Conservation (phyloP, 2,329 filamentous ascomycete species). For the Onygenales sp. region DNA sequence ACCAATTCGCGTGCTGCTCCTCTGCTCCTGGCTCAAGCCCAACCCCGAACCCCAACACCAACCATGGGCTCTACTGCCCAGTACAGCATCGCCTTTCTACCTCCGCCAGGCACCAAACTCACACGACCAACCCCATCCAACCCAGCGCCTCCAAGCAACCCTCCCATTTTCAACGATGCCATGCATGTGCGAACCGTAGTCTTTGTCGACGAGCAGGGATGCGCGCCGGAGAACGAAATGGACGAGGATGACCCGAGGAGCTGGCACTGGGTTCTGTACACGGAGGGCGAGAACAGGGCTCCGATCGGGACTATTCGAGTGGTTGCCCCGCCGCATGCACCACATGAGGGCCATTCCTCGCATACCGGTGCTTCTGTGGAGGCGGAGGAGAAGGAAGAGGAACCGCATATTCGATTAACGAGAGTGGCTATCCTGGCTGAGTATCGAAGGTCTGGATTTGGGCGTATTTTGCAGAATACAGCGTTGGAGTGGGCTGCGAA, state of each 20-base stretch:
- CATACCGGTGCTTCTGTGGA: slow-evolving; percentile 17
- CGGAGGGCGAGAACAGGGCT: slow-evolving; percentile 21
- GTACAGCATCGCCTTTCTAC: slow-evolving; percentile 14
- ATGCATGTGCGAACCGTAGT: slow-evolving; percentile 49
- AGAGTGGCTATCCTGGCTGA: slow-evolving; percentile 60
- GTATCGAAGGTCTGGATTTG: slow-evolving; percentile 53
- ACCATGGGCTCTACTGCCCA: background rate
- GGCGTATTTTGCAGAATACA: slow-evolving; percentile 55
- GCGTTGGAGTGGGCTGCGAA: slow-evolving; percentile 58
- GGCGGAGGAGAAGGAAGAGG: slow-evolving; percentile 35
- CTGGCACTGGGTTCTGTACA: slow-evolving; percentile 82
- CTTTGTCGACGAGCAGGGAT: slow-evolving; percentile 49
- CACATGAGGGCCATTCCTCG: slow-evolving; percentile 44
- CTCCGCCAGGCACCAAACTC: slow-evolving; percentile 17
- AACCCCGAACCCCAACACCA: background rate
- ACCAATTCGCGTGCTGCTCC: too few species aligned
- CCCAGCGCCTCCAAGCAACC: slow-evolving; percentile 22
- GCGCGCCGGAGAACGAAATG: slow-evolving; percentile 58
- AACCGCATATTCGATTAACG: slow-evolving; percentile 76
- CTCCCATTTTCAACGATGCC: slow-evolving; percentile 50
- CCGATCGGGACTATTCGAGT: slow-evolving; percentile 70
- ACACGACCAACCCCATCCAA: slow-evolving; percentile 17
- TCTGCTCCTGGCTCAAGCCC: background rate
- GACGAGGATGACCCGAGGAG: slow-evolving; percentile 70
- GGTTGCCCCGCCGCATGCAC: slow-evolving; percentile 67